A percentile compares a stretch with the other conserved stretches of the same genome.
Conservation (phyloP, 768 basidiomycete species). For the Auricularia cornea region DNA sequence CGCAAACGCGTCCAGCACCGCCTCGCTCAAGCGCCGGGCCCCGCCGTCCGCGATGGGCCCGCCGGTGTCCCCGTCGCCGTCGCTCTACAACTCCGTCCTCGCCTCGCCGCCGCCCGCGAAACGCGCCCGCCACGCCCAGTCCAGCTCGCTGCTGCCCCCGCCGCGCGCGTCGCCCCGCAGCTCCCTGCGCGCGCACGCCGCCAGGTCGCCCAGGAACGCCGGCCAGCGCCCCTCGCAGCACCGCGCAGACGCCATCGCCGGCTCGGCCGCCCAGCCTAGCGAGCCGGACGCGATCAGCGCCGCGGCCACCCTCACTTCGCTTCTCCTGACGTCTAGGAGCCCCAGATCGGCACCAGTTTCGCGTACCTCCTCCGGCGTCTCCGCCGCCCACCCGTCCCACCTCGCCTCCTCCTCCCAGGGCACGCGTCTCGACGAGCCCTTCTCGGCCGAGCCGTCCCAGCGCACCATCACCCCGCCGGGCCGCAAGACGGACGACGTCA, state of each 20-base stretch:
- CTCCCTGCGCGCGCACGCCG: background rate
- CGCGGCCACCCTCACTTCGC: conserved; percentile 67
- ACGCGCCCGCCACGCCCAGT: conserved; percentile 35
- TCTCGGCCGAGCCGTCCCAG: conserved; percentile 13
- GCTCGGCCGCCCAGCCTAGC: conserved; percentile 36
- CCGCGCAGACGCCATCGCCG: conserved; percentile 34
- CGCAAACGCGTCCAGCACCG: conserved; percentile 4
- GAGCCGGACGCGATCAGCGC: conserved; percentile 48
- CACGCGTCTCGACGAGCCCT: conserved; percentile 47
- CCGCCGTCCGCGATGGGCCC: conserved; percentile 5
- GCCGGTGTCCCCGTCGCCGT: conserved; percentile 40
- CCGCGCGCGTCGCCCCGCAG: background rate
- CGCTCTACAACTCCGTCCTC: conserved; percentile 65
- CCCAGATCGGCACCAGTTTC: conserved; percentile 14
- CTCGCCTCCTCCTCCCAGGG: conserved; percentile 42
- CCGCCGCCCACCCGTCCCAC: conserved; percentile 65
- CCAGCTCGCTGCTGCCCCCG: background rate
- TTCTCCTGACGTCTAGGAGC: conserved; percentile 42
- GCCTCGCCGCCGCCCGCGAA: conserved; percentile 51
- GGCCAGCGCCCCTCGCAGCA: conserved; percentile 27
- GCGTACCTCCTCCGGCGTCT: conserved; percentile 36
- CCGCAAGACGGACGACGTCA: conserved; percentile 32
- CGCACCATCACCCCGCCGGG: conserved; percentile 32
- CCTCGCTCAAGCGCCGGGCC: conserved; percentile 5
- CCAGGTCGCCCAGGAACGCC: background rate